Conservation (phyloP, 305 asterid genomes). For the Solanum hybrid region DNA sequence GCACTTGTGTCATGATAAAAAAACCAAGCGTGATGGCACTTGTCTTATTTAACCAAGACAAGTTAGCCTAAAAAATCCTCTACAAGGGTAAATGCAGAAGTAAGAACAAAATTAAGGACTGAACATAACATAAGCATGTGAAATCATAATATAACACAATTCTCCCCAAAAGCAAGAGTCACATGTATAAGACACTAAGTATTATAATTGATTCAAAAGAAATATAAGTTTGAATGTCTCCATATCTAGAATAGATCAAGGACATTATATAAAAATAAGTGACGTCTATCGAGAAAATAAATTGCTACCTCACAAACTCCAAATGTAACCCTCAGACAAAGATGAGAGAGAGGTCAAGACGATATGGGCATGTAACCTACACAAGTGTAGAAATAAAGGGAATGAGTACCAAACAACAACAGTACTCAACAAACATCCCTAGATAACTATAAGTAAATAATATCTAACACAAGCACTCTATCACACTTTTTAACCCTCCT, state of each 20-base stretch:
- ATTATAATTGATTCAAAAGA: too few species aligned
- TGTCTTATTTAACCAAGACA: not conserved
- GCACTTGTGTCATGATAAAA: not conserved
- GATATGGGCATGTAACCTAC: too few species aligned
- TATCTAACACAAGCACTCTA: not conserved
- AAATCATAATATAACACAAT: not conserved
- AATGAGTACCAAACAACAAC: not conserved
- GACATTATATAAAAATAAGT: not conserved
- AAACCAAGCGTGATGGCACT: not conserved
- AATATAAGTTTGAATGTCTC: not conserved
- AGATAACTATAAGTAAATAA: not conserved
- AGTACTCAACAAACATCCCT: too few species aligned
- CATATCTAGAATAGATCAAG: not conserved
- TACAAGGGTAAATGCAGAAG: not conserved
- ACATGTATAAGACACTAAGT: not conserved
- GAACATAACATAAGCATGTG: not conserved
- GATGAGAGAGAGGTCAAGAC: not conserved
- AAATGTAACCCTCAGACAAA: not conserved
- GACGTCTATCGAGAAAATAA: not conserved
- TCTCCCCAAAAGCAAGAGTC: not conserved
- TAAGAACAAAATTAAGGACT: too few species aligned
- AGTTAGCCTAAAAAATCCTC: not conserved
- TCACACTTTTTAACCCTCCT: not conserved
- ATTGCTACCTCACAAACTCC: not conserved
- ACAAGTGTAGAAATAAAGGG: too few species aligned